A percentile compares a stretch with the other conserved stretches of the same genome.
phyloP scores from a whole-genome alignment of 768 basidiomycete species.

The Peribolospora kevripleyi region DNA sequence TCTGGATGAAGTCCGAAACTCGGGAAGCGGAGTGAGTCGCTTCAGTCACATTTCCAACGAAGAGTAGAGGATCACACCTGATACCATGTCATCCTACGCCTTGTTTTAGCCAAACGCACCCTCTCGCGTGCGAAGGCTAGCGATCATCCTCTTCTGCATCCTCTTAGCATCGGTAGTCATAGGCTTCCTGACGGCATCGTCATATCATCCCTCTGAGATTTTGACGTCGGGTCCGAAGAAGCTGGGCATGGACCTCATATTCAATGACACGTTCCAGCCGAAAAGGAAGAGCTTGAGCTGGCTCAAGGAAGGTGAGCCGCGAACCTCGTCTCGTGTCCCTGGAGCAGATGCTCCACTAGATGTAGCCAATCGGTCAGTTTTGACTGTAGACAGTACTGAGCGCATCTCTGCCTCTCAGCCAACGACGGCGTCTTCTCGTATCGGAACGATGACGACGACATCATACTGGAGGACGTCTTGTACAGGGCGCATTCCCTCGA shows the following conservation, averaged over 20 bases:
- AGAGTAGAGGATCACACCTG: too few relatives aligned
- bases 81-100: too few relatives aligned
- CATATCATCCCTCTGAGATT: slow-evolving; percentile 38
- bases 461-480: slow-evolving; percentile 59
- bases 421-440: slow-evolving; percentile 76
- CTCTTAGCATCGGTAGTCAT: slow-evolving; percentile 40
- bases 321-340: neutral
- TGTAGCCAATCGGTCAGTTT: neutral
- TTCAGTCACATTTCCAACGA: too few relatives aligned
- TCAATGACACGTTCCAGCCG: slow-evolving; percentile 62
- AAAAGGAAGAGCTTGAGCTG: slow-evolving; percentile 36
- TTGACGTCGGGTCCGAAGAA: slow-evolving; percentile 20
- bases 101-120: too few relatives aligned
- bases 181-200: slow-evolving; percentile 50
- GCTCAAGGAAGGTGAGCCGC: slow-evolving; percentile 63
- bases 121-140: slow-evolving; percentile 18
- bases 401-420: slow-evolving; percentile 28
- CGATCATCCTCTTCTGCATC: slow-evolving; percentile 36
- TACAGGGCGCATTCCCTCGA: slow-evolving; percentile 24
- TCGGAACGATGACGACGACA: slow-evolving; percentile 32
- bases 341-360: too few relatives aligned
- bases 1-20: too few relatives aligned
- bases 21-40: too few relatives aligned
- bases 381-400: neutral
- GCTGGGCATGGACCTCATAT: slow-evolving; percentile 72